A percentile compares a stretch with the other conserved stretches of the same genome.
Conservation (phyloP, 2,329 filamentous ascomycete genomes). For the Fusarium sp. region DNA sequence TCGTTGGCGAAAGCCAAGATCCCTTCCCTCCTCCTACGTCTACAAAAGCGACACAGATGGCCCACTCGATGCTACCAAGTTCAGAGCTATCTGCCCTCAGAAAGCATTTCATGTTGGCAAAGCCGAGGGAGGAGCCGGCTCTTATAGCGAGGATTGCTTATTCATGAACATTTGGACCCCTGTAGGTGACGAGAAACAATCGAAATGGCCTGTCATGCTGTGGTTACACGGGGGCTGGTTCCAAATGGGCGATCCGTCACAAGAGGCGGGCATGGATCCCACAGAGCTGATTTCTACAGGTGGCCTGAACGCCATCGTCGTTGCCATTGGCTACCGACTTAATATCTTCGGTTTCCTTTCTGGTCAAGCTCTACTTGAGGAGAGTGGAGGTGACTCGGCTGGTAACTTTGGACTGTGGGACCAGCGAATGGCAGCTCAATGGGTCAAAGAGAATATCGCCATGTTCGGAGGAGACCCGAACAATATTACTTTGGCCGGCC, state of each 20-base stretch:
- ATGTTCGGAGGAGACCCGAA: not conserved
- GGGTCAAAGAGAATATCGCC: not conserved
- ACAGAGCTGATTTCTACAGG: not conserved
- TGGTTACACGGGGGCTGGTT: not conserved
- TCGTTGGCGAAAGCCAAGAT: not conserved
- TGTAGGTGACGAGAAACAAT: not conserved
- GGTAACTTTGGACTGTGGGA: conserved; percentile 6
- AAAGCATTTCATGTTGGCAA: not conserved
- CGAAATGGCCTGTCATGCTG: conserved; percentile 1
- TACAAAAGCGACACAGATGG: not conserved
- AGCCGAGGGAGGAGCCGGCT: not conserved
- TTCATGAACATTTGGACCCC: conserved; percentile 12
- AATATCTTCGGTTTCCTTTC: not conserved
- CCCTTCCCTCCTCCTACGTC: not conserved
- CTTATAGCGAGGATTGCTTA: not conserved
- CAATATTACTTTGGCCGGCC: not conserved
- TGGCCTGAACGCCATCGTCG: not conserved
- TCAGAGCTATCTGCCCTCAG: not conserved
- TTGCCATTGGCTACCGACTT: not conserved
- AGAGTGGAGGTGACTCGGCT: not conserved
- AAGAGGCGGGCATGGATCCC: too few relatives aligned
- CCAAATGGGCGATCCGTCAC: not conserved
- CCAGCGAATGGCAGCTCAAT: not conserved
- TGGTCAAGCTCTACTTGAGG: fast-evolving
- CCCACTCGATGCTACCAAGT: not conserved